phyloP scores from a whole-genome alignment of 2,329 filamentous ascomycete genomes.

The Fusarium tuaranense region DNA sequence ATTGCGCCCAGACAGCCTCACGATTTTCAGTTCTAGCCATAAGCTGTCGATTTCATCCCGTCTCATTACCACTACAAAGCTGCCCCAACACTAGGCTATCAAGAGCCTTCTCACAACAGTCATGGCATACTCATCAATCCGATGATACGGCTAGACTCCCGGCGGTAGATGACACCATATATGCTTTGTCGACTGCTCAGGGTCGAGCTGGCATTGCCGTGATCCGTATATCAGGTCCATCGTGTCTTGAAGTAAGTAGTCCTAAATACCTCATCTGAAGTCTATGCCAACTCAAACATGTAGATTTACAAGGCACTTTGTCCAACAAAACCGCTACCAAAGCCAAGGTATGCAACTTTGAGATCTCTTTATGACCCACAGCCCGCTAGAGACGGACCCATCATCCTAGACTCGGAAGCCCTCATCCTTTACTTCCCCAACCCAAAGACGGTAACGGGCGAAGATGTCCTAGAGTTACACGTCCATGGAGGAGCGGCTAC shows the following conservation, averaged over 20 bases:
- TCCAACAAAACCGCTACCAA: conserved; percentile 57
- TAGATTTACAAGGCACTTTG: conserved; percentile 66
- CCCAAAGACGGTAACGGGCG: conserved; percentile 88
- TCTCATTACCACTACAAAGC: neutral
- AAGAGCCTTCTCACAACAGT: conserved; percentile 24
- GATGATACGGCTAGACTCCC: conserved; percentile 29
- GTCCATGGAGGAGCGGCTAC: conserved; percentile 94
- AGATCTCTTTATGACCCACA: conserved; percentile 75
- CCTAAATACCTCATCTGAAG: neutral
- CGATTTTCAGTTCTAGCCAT: neutral
- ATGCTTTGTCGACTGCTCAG: conserved; percentile 87
- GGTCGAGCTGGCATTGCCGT: conserved; percentile 92
- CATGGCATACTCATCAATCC: conserved; percentile 13
- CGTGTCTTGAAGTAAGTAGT: conserved; percentile 72
- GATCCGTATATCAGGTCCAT: conserved; percentile 85
- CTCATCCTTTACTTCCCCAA: conserved; percentile 85
- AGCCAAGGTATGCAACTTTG: conserved; percentile 73
- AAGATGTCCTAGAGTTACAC: conserved; percentile 92
- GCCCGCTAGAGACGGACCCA: conserved; percentile 31
- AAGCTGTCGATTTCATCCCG: neutral
- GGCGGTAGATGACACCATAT: conserved; percentile 75
- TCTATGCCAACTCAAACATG: conserved; percentile 6
- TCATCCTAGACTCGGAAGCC: conserved; percentile 82
- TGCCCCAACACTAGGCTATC: neutral
- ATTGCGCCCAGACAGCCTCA: conserved; percentile 18